These are phyloP conservation scores for Spergularia bocconei DNA, from an alignment of 148 eudicot genomes.

Conservation along the genomic window DNA sequence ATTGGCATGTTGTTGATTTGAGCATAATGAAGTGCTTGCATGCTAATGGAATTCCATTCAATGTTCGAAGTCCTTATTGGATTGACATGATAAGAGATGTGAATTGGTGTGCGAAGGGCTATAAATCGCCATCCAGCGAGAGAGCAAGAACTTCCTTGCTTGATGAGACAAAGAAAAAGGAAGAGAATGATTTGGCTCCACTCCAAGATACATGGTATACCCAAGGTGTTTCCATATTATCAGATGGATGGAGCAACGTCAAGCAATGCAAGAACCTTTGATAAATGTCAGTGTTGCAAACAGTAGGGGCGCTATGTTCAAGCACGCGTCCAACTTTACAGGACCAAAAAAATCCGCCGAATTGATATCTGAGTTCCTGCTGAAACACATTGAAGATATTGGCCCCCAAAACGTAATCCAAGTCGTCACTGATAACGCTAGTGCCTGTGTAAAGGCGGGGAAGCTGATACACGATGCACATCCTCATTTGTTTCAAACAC, in stretches of 20 bases:
- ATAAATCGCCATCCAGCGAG: slow-evolving; percentile 21
- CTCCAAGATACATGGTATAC: slow-evolving; percentile 11
- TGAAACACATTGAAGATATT: slow-evolving; percentile 18
- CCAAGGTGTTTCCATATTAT: slow-evolving; percentile 17
- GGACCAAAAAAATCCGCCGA: slow-evolving; percentile 15
- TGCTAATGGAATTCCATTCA: slow-evolving; percentile 19
- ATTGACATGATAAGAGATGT: background rate
- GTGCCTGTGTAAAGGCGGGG: slow-evolving; percentile 13
- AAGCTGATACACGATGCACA: slow-evolving; percentile 16
- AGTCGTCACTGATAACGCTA: slow-evolving; percentile 26
- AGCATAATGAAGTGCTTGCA: background rate
- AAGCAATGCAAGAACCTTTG: slow-evolving; percentile 4
- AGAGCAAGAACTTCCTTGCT: slow-evolving; percentile 19
- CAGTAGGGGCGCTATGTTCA: slow-evolving; percentile 16
- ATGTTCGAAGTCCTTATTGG: slow-evolving; percentile 20
- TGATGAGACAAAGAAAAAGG: slow-evolving; percentile 2
- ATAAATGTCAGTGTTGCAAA: slow-evolving; percentile 20
- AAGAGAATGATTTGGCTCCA: slow-evolving; percentile 11
- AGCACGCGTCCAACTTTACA: slow-evolving; percentile 8
- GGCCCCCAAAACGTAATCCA: slow-evolving; percentile 21
- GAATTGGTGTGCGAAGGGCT: slow-evolving; percentile 11
- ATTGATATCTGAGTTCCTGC: slow-evolving; percentile 4
- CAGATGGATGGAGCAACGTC: slow-evolving; percentile 25
- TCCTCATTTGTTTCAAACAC: slow-evolving; percentile 21
- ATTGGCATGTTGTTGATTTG: background rate